These are phyloP conservation scores for Metschnikowia baotianmanensis DNA, from an alignment of 805 yeast species.

Conservation along the genomic window DNA sequence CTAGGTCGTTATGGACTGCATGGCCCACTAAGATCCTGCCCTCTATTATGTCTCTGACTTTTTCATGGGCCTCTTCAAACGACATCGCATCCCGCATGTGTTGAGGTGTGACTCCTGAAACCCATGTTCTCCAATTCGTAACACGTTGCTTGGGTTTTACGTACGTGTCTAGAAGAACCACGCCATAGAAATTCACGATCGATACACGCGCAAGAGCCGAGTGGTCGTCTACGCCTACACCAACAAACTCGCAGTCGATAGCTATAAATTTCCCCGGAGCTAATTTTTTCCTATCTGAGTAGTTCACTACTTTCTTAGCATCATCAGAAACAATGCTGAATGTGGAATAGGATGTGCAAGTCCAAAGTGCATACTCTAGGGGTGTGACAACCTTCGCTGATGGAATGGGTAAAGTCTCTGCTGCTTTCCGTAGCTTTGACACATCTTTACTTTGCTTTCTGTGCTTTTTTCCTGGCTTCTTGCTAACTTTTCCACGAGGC, in stretches of 20 bases:
- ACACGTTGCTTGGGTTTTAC: slow-evolving; percentile 75
- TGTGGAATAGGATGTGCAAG: slow-evolving; percentile 1
- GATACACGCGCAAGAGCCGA: slow-evolving; percentile 86
- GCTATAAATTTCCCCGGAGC: slow-evolving; percentile 73
- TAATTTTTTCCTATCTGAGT: slow-evolving; percentile 28
- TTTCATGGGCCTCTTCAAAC: slow-evolving; percentile 63
- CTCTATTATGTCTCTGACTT: slow-evolving; percentile 21
- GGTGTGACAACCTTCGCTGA: slow-evolving; percentile 6
- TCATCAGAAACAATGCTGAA: not conserved
- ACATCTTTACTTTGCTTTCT: slow-evolving; percentile 2
- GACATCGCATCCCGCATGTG: slow-evolving; percentile 67
- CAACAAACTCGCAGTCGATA: slow-evolving; percentile 93
- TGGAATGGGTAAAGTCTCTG: not conserved
- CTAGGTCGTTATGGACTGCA: slow-evolving; percentile 77
- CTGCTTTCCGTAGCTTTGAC: not conserved
- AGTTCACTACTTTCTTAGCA: not conserved
- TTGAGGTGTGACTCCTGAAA: slow-evolving; percentile 75
- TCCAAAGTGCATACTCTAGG: slow-evolving; percentile 15
- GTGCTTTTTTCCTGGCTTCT: not conserved
- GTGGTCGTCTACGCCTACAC: slow-evolving; percentile 66
- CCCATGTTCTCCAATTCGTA: slow-evolving; percentile 92
- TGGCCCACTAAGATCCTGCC: slow-evolving; percentile 76
- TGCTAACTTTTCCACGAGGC: not conserved
- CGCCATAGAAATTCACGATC: slow-evolving; percentile 79
- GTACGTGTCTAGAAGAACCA: slow-evolving; percentile 64